These are phyloP conservation scores for Turritis glabra DNA, from an alignment of 345 rosid genomes.

Conservation along the genomic window DNA sequence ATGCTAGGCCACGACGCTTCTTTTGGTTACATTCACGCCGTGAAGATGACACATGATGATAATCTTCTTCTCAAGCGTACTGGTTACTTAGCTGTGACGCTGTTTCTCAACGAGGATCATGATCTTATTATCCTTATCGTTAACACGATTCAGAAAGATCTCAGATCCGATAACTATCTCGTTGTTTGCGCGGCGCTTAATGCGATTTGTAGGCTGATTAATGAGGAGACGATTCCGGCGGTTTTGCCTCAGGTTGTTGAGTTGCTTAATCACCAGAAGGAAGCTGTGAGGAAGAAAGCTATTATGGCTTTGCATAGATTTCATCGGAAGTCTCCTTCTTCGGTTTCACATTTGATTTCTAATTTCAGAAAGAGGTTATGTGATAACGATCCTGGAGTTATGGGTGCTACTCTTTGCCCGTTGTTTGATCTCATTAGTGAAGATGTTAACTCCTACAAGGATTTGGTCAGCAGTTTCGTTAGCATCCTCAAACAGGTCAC, in stretches of 20 bases:
- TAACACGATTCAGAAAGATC: conserved; percentile 95
- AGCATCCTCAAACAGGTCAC: conserved; percentile 96
- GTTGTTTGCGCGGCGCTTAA: conserved; percentile 89
- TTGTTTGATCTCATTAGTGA: conserved; percentile 76
- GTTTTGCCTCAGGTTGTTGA: conserved; percentile 92
- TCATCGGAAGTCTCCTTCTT: conserved; percentile 83
- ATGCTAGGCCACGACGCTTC: conserved; percentile 99
- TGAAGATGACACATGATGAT: conserved; percentile 98
- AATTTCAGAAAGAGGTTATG: conserved; percentile 92
- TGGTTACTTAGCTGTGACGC: conserved; percentile 92
- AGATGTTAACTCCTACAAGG: conserved; percentile 79
- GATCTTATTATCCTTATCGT: conserved; percentile 92
- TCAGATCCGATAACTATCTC: conserved; percentile 83
- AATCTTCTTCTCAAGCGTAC: conserved; percentile 77
- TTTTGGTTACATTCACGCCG: conserved; percentile 97
- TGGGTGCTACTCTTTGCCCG: conserved; percentile 98
- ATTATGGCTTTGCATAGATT: conserved; percentile 97
- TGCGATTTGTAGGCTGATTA: conserved; percentile 87
- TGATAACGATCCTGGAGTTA: conserved; percentile 97
- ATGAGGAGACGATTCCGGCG: conserved; percentile 98
- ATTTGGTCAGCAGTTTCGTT: conserved; percentile 85
- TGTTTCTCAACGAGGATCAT: conserved; percentile 91
- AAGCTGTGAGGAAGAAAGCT: conserved; percentile 95
- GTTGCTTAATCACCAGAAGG: conserved; percentile 75
- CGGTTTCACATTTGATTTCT: conserved; percentile 82